Evolutionary conservation across 495 filamentous ascomycete species (phyloP), one percentile per base, ranked within the genome.

Genomic region (Xylaria bambusicola): DNA sequence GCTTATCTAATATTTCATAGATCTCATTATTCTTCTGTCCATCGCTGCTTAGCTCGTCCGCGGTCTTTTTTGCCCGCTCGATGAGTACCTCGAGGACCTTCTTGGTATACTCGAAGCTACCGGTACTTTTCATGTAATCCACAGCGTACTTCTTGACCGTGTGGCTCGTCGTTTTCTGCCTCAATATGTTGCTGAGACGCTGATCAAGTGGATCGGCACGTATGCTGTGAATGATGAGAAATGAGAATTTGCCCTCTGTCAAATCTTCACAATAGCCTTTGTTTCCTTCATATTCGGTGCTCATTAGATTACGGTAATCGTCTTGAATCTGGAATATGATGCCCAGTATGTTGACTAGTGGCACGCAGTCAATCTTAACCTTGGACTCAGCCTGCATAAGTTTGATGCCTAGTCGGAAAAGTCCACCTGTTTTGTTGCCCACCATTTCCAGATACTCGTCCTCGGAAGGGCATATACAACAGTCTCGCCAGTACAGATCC

Each of bases 391-490:
- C 91, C 73, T 97, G 92, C 94, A 99, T 98, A 27, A 99, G 79
- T 73, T 96, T 94, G 61, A 98, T 86, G 23, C 92, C 94, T 10
- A 99, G 80, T 49, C 94, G 84, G 80, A 99, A 98, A 8, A 99
- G 82, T 2, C 94, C 94, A 24, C 94, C 94, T 3, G 94, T 99
- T 75, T 99, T 98, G 76, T 98, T 98, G 63, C 87, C 86, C 41
- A 98, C 95, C 94, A 98, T 98, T 73, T 98, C 93, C 15, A 98
- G 83, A 75, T 98, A 98, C 69, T 98, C 93, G 61, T 96, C 92
- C 75, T 98, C 93, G 45, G 84, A 92, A 26, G 94, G 94, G 71
- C 92, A 97, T 29, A 87, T 96, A 49, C 97, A 79, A 6, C 90
- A 92, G 75, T 98, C 94, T 12, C 94, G 83, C 94, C 94, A 99